Conservation (phyloP, 73 alveolate species). For the Paramecium biaurelia region DNA sequence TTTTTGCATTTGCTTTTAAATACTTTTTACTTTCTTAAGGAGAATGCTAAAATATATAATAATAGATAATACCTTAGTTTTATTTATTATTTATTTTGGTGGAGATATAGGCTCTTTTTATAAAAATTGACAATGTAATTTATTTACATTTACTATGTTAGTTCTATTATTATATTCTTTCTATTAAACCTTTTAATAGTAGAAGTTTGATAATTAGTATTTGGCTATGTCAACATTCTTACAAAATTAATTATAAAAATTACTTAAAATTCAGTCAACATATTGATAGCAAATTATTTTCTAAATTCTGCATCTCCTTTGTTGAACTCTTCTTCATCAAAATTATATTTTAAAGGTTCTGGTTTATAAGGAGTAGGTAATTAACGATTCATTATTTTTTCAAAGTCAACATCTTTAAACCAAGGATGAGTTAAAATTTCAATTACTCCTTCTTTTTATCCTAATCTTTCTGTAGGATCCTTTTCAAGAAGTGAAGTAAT, state of each 20-base stretch:
- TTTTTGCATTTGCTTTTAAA: not conserved
- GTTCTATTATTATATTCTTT: not conserved
- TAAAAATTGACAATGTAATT: not conserved
- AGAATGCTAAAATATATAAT: not conserved
- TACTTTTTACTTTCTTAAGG: slow-evolving; percentile 34
- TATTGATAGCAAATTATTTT: not conserved
- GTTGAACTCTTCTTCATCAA: slow-evolving; percentile 64
- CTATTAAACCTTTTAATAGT: not conserved
- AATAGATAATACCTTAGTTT: not conserved
- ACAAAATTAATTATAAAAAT: not conserved
- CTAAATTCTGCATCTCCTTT: slow-evolving; percentile 64
- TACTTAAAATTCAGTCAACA: not conserved
- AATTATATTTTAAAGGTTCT: slow-evolving; percentile 51
- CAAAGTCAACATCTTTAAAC: slow-evolving; percentile 58
- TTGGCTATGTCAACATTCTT: not conserved
- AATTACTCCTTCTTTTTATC: slow-evolving; percentile 64
- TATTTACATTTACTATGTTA: not conserved
- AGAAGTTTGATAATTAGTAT: not conserved
- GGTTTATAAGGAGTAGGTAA: slow-evolving; percentile 63
- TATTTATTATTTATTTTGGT: not conserved
- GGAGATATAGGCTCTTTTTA: not conserved
- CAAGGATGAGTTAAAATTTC: slow-evolving; percentile 66
- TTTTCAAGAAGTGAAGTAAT: slow-evolving; percentile 74
- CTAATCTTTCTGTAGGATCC: slow-evolving; percentile 88
- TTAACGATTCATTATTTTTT: slow-evolving; percentile 27